These are phyloP conservation scores for Thelonectria rubi DNA, from an alignment of 2,329 filamentous ascomycete species.

Conservation along the genomic window DNA sequence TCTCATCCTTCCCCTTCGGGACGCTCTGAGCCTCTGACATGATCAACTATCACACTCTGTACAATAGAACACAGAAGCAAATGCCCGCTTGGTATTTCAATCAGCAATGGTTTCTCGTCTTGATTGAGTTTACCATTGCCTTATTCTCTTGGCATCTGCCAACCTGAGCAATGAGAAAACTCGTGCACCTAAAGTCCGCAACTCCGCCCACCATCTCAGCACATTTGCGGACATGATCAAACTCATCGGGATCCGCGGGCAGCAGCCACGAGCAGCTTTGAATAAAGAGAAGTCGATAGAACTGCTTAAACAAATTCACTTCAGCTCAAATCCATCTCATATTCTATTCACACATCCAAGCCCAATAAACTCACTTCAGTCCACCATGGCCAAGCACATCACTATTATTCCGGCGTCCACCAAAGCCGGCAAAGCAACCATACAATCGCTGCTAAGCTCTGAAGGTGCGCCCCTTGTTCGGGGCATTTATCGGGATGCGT, in stretches of 20 bases:
- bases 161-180: background rate
- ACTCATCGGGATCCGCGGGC: background rate
- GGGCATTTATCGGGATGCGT: constrained; percentile 44
- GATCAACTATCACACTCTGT: too few relatives aligned
- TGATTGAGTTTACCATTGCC: background rate
- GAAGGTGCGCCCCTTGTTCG: constrained; percentile 34
- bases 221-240: background rate
- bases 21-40: too few relatives aligned
- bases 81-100: too few relatives aligned
- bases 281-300: background rate
- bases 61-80: too few relatives aligned
- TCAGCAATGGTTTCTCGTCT: too few relatives aligned
- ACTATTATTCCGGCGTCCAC: constrained; percentile 48
- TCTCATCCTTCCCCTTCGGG: too few relatives aligned
- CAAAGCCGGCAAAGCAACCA: constrained; percentile 44
- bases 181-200: background rate
- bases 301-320: background rate
- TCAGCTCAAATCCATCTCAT: background rate
- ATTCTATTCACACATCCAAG: background rate
- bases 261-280: background rate
- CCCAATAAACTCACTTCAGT: background rate
- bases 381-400: constrained; percentile 44
- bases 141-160: background rate
- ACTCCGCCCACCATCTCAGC: background rate
- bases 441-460: constrained; percentile 40